These are phyloP conservation scores for Penicillium paradoxum DNA, from an alignment of 495 filamentous ascomycete species.

Conservation along the genomic window DNA sequence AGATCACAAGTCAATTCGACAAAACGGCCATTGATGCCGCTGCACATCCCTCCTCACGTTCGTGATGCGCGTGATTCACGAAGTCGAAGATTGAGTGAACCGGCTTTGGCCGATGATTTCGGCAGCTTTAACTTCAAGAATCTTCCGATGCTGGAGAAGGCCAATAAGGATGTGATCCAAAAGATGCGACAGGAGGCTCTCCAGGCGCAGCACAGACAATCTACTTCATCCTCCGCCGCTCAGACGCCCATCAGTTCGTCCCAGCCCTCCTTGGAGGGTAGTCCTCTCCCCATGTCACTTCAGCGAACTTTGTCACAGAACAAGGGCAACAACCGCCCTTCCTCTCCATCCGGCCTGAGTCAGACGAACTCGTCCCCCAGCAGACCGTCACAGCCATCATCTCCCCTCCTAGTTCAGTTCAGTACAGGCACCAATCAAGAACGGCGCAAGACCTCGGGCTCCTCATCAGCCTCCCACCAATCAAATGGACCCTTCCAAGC, in stretches of 20 bases:
- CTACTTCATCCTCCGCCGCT: conserved; percentile 16
- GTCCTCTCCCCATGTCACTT: conserved; percentile 75
- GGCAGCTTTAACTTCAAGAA: conserved; percentile 97
- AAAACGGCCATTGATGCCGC: conserved; percentile 86
- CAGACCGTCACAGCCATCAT: conserved; percentile 86
- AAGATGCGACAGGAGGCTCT: conserved; percentile 86
- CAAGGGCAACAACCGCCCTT: conserved; percentile 68
- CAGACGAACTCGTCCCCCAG: conserved; percentile 83
- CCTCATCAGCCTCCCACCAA: conserved; percentile 78
- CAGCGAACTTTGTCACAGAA: conserved; percentile 79
- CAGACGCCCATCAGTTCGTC: conserved; percentile 40
- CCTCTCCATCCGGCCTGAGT: conserved; percentile 74
- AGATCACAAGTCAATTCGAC: conserved; percentile 75
- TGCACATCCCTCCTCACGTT: conserved; percentile 95
- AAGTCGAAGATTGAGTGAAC: conserved; percentile 84
- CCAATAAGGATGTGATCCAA: conserved; percentile 97
- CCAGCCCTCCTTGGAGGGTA: conserved; percentile 72
- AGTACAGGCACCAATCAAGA: conserved; percentile 71
- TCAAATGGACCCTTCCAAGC: conserved; percentile 68
- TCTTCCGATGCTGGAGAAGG: conserved; percentile 90
- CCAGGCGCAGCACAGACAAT: conserved; percentile 53
- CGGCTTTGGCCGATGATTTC: conserved; percentile 84
- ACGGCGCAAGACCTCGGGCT: conserved; percentile 76
- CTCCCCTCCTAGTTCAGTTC: conserved; percentile 88
- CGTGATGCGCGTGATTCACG: conserved; percentile 72